These are phyloP conservation scores for Tolypocladium inflatum DNA, from an alignment of 2,329 filamentous ascomycete species.

Conservation along the genomic window DNA sequence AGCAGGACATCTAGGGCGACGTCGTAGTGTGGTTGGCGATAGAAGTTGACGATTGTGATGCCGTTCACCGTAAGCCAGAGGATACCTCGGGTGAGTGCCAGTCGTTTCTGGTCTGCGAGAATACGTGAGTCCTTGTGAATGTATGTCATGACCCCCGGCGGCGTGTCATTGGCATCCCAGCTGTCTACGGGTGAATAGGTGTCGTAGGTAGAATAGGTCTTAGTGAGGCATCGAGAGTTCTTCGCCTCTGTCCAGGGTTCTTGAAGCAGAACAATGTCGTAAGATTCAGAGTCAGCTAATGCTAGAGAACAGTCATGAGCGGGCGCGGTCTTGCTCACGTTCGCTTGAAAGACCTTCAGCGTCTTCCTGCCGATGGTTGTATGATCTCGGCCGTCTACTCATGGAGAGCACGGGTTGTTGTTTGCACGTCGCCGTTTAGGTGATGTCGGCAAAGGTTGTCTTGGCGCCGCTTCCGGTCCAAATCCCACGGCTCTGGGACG, in stretches of 20 bases:
- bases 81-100: constrained; percentile 5
- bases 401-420: not conserved
- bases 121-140: constrained; percentile 4
- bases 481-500: not conserved
- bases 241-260: constrained; percentile 6
- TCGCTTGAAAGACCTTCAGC: constrained; percentile 6
- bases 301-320: constrained; percentile 7
- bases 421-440: not conserved
- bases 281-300: constrained; percentile 6
- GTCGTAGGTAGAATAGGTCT: too few relatives aligned
- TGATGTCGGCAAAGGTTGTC: not conserved
- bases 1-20: constrained; percentile 6
- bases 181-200: constrained; percentile 6
- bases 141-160: constrained; percentile 9
- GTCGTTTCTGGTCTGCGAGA: constrained; percentile 6
- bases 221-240: constrained; percentile 4
- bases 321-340: constrained; percentile 6
- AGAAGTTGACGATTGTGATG: constrained; percentile 8
- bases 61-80: constrained; percentile 8
- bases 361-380: constrained; percentile 1
- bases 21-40: constrained; percentile 5
- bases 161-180: constrained; percentile 5
- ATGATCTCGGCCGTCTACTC: not conserved
- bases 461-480: not conserved
- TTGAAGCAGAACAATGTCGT: constrained; percentile 8